A percentile compares a stretch with the other conserved stretches of the same genome.
Conservation (phyloP, 1,284 basidiomycete genomes). For the Wolfiporia cocos region DNA sequence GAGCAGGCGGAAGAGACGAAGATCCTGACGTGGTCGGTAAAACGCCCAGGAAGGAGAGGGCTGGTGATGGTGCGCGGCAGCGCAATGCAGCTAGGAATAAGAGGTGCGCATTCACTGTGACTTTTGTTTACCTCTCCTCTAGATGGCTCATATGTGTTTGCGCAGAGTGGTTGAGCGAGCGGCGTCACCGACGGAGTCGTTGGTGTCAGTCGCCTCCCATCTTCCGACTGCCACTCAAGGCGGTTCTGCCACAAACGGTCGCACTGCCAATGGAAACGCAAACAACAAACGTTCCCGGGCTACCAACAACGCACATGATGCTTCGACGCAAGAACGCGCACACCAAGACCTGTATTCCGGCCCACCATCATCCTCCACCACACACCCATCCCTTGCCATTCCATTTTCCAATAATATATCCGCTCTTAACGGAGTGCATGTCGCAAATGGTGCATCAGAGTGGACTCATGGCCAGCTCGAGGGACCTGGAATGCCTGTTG, state of each 20-base stretch:
- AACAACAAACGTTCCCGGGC: constrained; percentile 21
- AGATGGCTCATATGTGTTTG: neutral
- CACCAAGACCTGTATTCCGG: constrained; percentile 30
- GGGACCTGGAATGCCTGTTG: constrained; percentile 69
- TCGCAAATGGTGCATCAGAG: constrained; percentile 20
- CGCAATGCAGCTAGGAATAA: constrained; percentile 47
- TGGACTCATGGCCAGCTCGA: constrained; percentile 56
- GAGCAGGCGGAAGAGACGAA: constrained; percentile 46
- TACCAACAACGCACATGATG: constrained; percentile 18
- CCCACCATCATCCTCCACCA: constrained; percentile 31
- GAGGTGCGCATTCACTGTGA: constrained; percentile 39
- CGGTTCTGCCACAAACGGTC: neutral
- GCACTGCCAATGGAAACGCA: constrained; percentile 20
- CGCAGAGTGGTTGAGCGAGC: constrained; percentile 56
- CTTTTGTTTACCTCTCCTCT: neutral
- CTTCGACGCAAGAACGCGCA: constrained; percentile 16
- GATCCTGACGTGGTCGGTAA: constrained; percentile 42
- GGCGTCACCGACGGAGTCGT: constrained; percentile 65
- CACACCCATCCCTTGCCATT: constrained; percentile 36
- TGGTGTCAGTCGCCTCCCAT: constrained; percentile 63
- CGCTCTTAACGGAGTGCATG: constrained; percentile 10
- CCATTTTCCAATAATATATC: constrained; percentile 25
- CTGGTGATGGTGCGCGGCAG: constrained; percentile 31
- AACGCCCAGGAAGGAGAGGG: constrained; percentile 38
- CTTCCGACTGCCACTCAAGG: constrained; percentile 13